Base-by-base conservation (phyloP, 805 yeast genomes). In the Martiniozyma abietophila region DNA sequence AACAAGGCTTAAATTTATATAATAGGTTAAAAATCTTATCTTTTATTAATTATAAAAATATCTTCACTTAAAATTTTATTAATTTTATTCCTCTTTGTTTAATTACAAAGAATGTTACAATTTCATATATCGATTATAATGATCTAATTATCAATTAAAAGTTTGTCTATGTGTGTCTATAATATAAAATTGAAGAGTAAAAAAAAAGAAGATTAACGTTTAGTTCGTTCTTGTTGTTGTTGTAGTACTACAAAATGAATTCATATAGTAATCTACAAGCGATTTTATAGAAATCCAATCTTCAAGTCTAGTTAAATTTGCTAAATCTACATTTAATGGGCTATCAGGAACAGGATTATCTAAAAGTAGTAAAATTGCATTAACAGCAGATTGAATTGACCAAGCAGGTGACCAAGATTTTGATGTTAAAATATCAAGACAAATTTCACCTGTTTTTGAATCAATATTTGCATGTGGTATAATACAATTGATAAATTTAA, bases 371-470 rank as follows among this genome's bases (percentile, higher is more conserved):
- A 75, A 48, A 2, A 80, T 66, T 1, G 84, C 84, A 12, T 69
- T 64, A 29, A 77, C 58, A 5, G 73, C 59, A 36, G 73, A 61
- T 30, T 67, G 54, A 29, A 80, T 48, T 35, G 75, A 70, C 82
- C 85, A 80, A 2, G 82, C 83, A 0, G 89, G 88, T 0, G 82
- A 68, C 88, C 88, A 80, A 39, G 62, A 62, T 28, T 43, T 50
- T 17, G 39, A 30, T 36, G 74, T 71, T 32, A 80, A 55, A 8
- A 80, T 73, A 49, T 79, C 83, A 5, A 80, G 56, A 53, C 89
- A 80, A 6, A 80, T 76, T 42, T 76, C 83, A 1, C 89, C 89
- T 1, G 76, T 65, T 28, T 63, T 35, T 41, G 63, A 65, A 39
- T 64, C 60, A 4, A 71, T 62, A 45, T 71, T 71, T 16, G 71